Evolutionary conservation across 345 rosid genomes (phyloP), one percentile per base, ranked within the genome.

Genomic region (Brassica nigra): DNA sequence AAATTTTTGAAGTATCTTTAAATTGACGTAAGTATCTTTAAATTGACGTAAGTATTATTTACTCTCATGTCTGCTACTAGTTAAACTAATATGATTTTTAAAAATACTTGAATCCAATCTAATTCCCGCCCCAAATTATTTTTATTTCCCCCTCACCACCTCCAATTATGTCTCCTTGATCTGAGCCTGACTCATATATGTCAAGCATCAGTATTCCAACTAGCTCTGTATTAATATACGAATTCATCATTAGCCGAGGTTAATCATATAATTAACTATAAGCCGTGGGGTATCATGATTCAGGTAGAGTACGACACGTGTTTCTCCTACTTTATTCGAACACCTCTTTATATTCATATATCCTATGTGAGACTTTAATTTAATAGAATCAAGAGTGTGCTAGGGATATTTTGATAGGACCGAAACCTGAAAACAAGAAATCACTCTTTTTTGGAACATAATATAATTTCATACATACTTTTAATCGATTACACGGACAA

Each of bases 11-110:
- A 66, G 66, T 75, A 67, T 66, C 66, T 37, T 39, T 0, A 1
- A 66, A 33, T 66, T 75, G 27, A 23, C 27, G 27, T 23, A 27
- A 66, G 66, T 75, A 67, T 66, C 66, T 37, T 39, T 0, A 1
- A 66, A 33, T 36, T 75, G 14, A 12, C 2, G 2, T 11, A 49
- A 14, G 12, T 44, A 52, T 49, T 49, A 52, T 7, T 66, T 36
- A 37, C 5, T 66, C 16, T 55, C 12, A 55, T 66, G 66, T 75
- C 30, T 36, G 66, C 58, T 57, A 75, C 78, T 67, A 75, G 15
- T 52, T 65, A 52, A 52, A 23, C 2, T 64, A 49, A 49, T 49
- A 5, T 49, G 52, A 44, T 44, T 4, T 14, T 47, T 4, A 9
- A 42, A 42, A 49, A 39, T 2, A 23, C 55, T 14, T 49, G 18